Base-by-base conservation (phyloP, 805 yeast species). In the Ogataea dorogensis region DNA sequence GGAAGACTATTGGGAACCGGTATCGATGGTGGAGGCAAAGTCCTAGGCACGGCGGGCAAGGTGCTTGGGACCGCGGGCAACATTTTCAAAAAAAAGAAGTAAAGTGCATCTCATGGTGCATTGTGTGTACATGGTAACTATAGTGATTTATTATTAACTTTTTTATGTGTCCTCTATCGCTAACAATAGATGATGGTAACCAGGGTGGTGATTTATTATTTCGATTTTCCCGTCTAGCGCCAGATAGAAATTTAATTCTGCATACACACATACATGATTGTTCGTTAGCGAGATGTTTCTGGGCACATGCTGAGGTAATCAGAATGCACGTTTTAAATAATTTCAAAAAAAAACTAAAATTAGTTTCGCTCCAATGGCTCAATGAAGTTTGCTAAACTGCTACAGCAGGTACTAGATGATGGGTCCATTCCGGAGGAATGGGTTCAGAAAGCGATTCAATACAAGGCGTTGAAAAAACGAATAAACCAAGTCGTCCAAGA, bases 381-480 rank as follows among this genome's bases (percentile, higher is more conserved):
- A 14, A 84, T 84, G 91, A 84, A 83, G 68, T 83, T 84, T 54
- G 89, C 86, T 4, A 84, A 83, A 54, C 71, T 74, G 5, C 73
- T 80, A 38, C 82, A 83, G 51, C 76, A 79, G 48, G 72, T 78
- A 2, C 66, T 84, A 23, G 80, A 73, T 36, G 81, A 78, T 31
- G 69, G 71, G 2, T n/a, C n/a, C n/a, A 65, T 82, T 11, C 91
- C 91, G 5, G 67, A 64, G 17, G 81, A 76, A 15, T 83, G 93
- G 93, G 62, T 73, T 0, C 71, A 67, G 18, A 71, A 75, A 5
- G 85, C 88, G 10, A 81, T 83, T 29, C 85, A 81, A 46, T 83
- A 83, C 55, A 83, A 83, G 54, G 71, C 77, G 3, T 56, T 83
- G 40, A 83, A 83, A 53, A 84, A 83, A 53, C 69, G 77, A 39